Evolutionary conservation across 1,139 yeast genomes (phyloP).

Genomic region (Magnusiomyces paraingens): DNA sequence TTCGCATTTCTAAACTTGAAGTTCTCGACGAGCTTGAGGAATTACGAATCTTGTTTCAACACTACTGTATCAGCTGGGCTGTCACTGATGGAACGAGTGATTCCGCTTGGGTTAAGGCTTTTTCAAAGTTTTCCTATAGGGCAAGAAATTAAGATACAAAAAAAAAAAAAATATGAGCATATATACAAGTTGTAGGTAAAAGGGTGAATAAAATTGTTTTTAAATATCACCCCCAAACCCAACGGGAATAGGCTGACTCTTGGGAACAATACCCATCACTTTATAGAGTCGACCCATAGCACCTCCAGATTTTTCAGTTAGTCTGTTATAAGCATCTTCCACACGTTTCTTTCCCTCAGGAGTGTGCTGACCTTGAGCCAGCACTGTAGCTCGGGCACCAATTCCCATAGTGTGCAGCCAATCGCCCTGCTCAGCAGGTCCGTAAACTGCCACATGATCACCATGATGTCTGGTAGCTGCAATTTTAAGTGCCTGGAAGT

Average conservation of each 20-base stretch:
- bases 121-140: constrained; percentile 7
- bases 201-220: no score
- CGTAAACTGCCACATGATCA: constrained; percentile 35
- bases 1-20: constrained; percentile 57
- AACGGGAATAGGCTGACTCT: constrained; percentile 37
- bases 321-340: constrained; percentile 52
- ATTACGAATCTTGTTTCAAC: constrained; percentile 61
- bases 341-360: constrained; percentile 38
- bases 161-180: neutral
- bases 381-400: constrained; percentile 52
- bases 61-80: constrained; percentile 58
- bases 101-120: constrained; percentile 4
- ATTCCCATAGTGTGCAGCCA: constrained; percentile 75
- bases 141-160: neutral
- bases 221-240: constrained; percentile 39
- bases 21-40: constrained; percentile 89
- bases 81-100: constrained; percentile 8
- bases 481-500: constrained; percentile 51
- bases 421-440: constrained; percentile 73
- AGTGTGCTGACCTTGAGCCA: constrained; percentile 31
- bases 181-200: neutral
- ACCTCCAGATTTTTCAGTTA: constrained; percentile 54
- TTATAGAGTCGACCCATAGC: constrained; percentile 78
- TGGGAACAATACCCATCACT: constrained; percentile 58
- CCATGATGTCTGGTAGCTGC: constrained; percentile 31